Evolutionary conservation across 495 filamentous ascomycete genomes (phyloP).

Genomic region (Daldinia caldariorum): DNA sequence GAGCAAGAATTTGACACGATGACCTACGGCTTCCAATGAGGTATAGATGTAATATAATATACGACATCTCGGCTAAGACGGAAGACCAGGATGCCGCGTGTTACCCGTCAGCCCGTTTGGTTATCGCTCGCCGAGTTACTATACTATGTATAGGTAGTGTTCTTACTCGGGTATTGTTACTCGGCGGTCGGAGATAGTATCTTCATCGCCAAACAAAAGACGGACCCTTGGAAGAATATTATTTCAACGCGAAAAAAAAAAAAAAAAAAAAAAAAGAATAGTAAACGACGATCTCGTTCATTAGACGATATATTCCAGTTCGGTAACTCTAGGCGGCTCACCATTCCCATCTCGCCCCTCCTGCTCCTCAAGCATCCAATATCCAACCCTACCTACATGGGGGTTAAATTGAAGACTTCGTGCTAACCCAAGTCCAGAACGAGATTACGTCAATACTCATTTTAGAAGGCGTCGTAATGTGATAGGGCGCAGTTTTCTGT

Average conservation of each 20-base stretch:
- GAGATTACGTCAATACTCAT: conserved; percentile 38
- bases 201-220: not conserved
- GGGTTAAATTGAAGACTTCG: conserved; percentile 16
- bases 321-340: conserved; percentile 35
- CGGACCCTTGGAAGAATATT: not conserved
- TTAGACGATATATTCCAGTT: conserved; percentile 24
- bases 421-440: conserved; percentile 36
- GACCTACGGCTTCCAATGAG: not conserved
- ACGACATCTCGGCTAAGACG: not conserved
- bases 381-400: conserved; percentile 26
- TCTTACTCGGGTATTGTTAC: conserved; percentile 3
- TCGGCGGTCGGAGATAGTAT: not conserved
- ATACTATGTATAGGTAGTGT: too few species aligned
- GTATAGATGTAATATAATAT: not conserved
- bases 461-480: conserved; percentile 25
- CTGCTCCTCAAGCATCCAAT: conserved; percentile 15
- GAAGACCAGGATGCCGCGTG: not conserved
- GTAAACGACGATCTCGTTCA: conserved; percentile 4
- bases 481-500: not conserved
- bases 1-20: not conserved
- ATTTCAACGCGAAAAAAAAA: not conserved
- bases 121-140: not conserved
- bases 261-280: too few species aligned
- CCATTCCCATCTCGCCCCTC: not conserved
- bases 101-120: not conserved